These are phyloP conservation scores for Auricularia heimuer DNA, from an alignment of 768 basidiomycete species.

Conservation along the genomic window DNA sequence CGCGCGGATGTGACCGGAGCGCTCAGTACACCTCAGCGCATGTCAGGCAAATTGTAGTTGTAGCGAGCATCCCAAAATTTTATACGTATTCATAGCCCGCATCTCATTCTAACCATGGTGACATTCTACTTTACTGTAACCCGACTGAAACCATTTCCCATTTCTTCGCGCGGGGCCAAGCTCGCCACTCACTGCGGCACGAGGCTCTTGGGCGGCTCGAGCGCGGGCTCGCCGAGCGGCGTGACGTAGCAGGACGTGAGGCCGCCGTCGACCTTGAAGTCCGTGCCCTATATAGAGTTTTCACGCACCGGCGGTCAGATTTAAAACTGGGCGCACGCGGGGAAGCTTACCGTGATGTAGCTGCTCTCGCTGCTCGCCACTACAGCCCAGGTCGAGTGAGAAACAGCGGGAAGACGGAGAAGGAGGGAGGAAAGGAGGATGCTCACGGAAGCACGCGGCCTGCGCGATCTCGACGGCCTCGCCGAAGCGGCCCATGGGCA, in stretches of 20 bases:
- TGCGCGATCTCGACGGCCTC: slow-evolving; percentile 93
- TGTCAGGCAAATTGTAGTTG: too few species aligned
- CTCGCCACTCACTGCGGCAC: slow-evolving; percentile 12
- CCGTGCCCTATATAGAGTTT: slow-evolving; percentile 49
- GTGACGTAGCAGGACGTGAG: slow-evolving; percentile 90
- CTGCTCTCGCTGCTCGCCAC: slow-evolving; percentile 93
- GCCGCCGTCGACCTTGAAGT: slow-evolving; percentile 95
- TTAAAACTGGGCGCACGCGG: not conserved
- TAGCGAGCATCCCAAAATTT: too few species aligned
- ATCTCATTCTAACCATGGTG: too few species aligned
- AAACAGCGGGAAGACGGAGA: too few species aligned
- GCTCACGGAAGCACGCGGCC: slow-evolving; percentile 87
- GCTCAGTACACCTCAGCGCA: too few species aligned
- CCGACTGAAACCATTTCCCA: not conserved
- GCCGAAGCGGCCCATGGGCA: slow-evolving; percentile 96
- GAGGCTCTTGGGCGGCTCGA: slow-evolving; percentile 65
- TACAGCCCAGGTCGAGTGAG: slow-evolving; percentile 16
- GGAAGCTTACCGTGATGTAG: slow-evolving; percentile 73
- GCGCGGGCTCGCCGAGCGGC: slow-evolving; percentile 61
- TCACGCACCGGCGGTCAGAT: too few species aligned
- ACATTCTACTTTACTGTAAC: not conserved
- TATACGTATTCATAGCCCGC: too few species aligned
- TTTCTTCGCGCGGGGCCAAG: not conserved
- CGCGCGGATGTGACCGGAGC: too few species aligned
- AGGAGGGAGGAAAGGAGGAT: too few species aligned